phyloP scores from a whole-genome alignment of 805 yeast genomes.

The Lipomyces lipofer region DNA sequence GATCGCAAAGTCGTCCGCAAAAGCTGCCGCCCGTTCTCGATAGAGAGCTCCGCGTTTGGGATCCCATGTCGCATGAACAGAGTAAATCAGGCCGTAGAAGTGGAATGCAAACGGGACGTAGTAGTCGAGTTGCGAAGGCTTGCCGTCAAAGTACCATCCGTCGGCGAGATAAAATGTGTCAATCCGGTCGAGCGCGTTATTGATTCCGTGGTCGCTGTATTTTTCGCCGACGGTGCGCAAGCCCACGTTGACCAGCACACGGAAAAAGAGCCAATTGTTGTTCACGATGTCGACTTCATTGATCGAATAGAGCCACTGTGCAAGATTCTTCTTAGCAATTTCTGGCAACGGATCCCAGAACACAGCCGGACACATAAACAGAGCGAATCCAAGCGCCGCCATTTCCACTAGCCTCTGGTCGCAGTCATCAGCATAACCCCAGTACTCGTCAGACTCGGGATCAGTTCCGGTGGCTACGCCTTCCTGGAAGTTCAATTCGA shows the following conservation, averaged over 20 bases:
- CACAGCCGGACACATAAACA: slow-evolving; percentile 34
- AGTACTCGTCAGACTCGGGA: slow-evolving; percentile 37
- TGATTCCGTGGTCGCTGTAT: slow-evolving; percentile 20
- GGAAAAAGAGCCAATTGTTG: slow-evolving; percentile 40
- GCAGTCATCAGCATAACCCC: slow-evolving; percentile 36
- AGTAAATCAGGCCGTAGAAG: slow-evolving; percentile 37
- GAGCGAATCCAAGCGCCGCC: slow-evolving; percentile 39
- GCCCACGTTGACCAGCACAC: slow-evolving; percentile 38
- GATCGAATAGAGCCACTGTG: slow-evolving; percentile 30
- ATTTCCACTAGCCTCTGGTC: slow-evolving; percentile 39
- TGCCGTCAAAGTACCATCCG: slow-evolving; percentile 42
- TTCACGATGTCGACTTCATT: slow-evolving; percentile 31
- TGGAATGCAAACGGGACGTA: slow-evolving; percentile 41
- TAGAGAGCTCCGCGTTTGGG: slow-evolving; percentile 26
- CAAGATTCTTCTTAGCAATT: slow-evolving; percentile 31
- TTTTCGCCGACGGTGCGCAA: slow-evolving; percentile 34
- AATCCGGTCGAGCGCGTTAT: slow-evolving; percentile 33
- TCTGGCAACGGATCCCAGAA: slow-evolving; percentile 38
- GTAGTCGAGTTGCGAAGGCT: slow-evolving; percentile 35
- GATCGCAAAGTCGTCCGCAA: slow-evolving; percentile 35
- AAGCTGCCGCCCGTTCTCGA: slow-evolving; percentile 32
- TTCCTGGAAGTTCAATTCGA: slow-evolving; percentile 24
- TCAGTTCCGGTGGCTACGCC: slow-evolving; percentile 39
- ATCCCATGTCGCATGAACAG: slow-evolving; percentile 27
- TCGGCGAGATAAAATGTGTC: slow-evolving; percentile 36